Evolutionary conservation across 768 basidiomycete species (phyloP).

Genomic region (Leccinum broughii): DNA sequence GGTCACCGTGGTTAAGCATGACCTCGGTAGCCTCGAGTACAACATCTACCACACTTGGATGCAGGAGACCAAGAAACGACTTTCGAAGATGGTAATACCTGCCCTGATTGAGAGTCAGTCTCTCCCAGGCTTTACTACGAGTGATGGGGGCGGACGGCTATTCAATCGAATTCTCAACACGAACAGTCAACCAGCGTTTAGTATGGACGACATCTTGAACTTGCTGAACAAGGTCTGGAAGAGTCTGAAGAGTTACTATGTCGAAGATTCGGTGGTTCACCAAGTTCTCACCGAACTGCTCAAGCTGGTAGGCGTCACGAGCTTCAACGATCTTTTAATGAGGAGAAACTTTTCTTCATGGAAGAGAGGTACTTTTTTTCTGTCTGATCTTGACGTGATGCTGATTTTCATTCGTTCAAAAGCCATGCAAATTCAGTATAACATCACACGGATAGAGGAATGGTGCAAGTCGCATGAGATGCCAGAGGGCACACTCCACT

Average conservation of each 20-base stretch:
- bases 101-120: conserved; percentile 98
- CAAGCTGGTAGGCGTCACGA: conserved; percentile 93
- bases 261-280: conserved; percentile 96
- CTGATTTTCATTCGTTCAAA: conserved; percentile 8
- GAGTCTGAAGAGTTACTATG: conserved; percentile 96
- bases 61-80: conserved; percentile 94
- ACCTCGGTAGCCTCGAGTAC: conserved; percentile 97
- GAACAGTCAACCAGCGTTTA: conserved; percentile 86
- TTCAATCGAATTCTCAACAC: conserved; percentile 91
- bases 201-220: conserved; percentile 98
- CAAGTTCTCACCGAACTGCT: conserved; percentile 94
- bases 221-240: conserved; percentile 98
- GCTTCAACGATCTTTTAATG: conserved; percentile 98
- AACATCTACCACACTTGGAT: conserved; percentile 99
- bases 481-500: conserved; percentile 96
- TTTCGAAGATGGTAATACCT: conserved; percentile 98
- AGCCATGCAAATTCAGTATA: conserved; percentile 99
- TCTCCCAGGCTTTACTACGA: conserved; percentile 95
- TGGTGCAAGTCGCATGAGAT: conserved; percentile 99
- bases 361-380: conserved; percentile 80
- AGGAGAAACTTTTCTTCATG: conserved; percentile 98
- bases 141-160: conserved; percentile 87
- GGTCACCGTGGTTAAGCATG: conserved; percentile 98
- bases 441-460: conserved; percentile 95
- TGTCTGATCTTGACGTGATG: neutral